Evolutionary conservation across 1,139 yeast genomes (phyloP), one percentile per base, ranked within the genome.

Genomic region (Kodamaea ohmeri): DNA sequence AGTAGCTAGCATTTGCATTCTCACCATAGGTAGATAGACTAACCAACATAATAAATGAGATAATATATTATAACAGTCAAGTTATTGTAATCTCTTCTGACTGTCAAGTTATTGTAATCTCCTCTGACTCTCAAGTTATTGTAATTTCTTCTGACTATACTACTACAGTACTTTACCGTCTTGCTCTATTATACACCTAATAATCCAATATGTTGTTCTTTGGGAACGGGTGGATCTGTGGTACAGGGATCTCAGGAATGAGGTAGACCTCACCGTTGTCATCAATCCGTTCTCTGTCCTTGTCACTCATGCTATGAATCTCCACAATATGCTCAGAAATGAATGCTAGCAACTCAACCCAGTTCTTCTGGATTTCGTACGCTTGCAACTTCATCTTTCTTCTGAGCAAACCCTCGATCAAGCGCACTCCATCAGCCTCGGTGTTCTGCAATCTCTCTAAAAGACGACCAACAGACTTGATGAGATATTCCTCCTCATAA

Each of bases 401-500:
- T 56, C 96, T 79, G 22, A 86, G 58, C 48, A 94, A 71, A 0
- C 84, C 94, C 47, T 85, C 92, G 32, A 89, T 76, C 42, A 92
- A 69, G 42, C 76, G 73, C 16, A 73, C 53, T 1, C 94, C 92
- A 53, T 94, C 98, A 0, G 78, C 68, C 48, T 78, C 78, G 0
- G 95, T 84, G 46, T 77, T 80, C 36, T 80, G 78, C 44, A 92
- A 66, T 51, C 98, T 78, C 45, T 88, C 97, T 35, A 89, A 66
- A 55, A 94, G 72, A 54, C 99, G 78, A 4, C 95, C 95, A 47
- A 88, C 81, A 1, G 97, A 89, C 50, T 76, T 79, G 41, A 92
- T 83, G 43, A 94, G 76, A 58, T 94, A 94, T 59, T 92, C 98
- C 57, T 94, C 98, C 61, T 92, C 98, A 55, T 92, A 92, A 14